A percentile compares a stretch with the other conserved stretches of the same genome.
Evolutionary conservation across 495 filamentous ascomycete species (phyloP).

Genomic region (Penicillium paxilli): DNA sequence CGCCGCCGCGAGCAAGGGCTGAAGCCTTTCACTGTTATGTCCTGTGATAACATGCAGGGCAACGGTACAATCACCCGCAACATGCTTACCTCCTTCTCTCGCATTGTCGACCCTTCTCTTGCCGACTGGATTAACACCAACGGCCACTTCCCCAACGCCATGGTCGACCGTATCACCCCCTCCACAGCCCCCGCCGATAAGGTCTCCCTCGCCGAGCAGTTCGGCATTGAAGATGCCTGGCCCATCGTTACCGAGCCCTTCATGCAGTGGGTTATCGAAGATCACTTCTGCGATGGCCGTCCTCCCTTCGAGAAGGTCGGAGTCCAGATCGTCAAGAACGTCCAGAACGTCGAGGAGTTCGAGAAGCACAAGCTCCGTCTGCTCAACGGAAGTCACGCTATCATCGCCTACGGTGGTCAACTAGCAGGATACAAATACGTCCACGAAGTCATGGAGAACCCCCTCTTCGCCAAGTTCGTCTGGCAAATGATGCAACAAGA

Average conservation of each 20-base stretch:
- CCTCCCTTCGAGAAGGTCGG: slow-evolving; percentile 48
- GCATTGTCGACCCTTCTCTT: slow-evolving; percentile 38
- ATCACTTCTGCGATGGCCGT: slow-evolving; percentile 48
- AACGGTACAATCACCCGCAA: slow-evolving; percentile 50
- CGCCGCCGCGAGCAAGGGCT: slow-evolving; percentile 41
- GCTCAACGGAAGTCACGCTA: slow-evolving; percentile 49
- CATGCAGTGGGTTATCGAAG: slow-evolving; percentile 52
- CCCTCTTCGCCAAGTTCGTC: slow-evolving; percentile 38
- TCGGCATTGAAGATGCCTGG: slow-evolving; percentile 47
- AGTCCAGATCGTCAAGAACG: slow-evolving; percentile 47
- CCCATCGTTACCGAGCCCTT: slow-evolving; percentile 52
- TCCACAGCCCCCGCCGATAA: slow-evolving; percentile 44
- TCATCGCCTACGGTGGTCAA: slow-evolving; percentile 46
- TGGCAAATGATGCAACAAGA: slow-evolving; percentile 53
- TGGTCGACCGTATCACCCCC: slow-evolving; percentile 53
- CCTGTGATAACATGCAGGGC: slow-evolving; percentile 54
- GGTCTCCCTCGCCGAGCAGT: slow-evolving; percentile 30
- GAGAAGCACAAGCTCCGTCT: slow-evolving; percentile 53
- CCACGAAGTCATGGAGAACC: slow-evolving; percentile 47
- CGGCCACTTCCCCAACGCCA: slow-evolving; percentile 49
- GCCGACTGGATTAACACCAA: slow-evolving; percentile 45
- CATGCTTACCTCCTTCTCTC: slow-evolving; percentile 49
- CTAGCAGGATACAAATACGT: slow-evolving; percentile 48
- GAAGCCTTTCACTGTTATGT: slow-evolving; percentile 50
- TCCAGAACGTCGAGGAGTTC: slow-evolving; percentile 46